A percentile compares a stretch with the other conserved stretches of the same genome.
phyloP scores from a whole-genome alignment of 768 basidiomycete species.

The Tylopilus plumbeoviolaceoides region DNA sequence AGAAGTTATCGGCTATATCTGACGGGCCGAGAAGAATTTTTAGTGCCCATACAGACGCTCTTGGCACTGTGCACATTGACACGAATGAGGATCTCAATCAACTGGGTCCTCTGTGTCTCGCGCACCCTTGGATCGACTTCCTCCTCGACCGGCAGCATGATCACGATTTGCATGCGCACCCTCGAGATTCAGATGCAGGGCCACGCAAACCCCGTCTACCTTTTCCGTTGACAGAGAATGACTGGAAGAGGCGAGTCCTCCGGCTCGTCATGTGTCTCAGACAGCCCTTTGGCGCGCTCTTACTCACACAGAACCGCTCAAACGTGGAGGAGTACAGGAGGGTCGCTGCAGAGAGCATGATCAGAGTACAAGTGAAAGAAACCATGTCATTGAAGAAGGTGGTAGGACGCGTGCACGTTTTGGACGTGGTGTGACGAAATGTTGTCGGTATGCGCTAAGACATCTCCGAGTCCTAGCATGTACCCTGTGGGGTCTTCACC shows the following conservation, averaged over 20 bases:
- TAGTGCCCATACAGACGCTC: background rate
- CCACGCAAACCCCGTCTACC: too few relatives aligned
- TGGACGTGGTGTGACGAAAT: background rate
- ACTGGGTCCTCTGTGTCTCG: background rate
- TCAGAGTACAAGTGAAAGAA: background rate
- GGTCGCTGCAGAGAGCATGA: background rate
- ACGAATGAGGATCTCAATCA: background rate
- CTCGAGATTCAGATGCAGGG: too few relatives aligned
- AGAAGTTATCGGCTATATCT: background rate
- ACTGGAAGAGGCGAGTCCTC: background rate
- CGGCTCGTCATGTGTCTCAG: background rate
- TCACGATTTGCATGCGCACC: too few relatives aligned
- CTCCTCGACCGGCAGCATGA: slow-evolving; percentile 3
- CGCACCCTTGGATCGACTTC: slow-evolving; percentile 11
- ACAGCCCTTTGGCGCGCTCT: background rate
- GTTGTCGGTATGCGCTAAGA: too few relatives aligned
- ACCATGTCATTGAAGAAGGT: background rate
- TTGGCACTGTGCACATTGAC: slow-evolving; percentile 8
- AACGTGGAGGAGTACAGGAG: background rate
- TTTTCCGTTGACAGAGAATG: background rate
- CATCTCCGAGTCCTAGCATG: too few relatives aligned
- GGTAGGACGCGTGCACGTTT: background rate
- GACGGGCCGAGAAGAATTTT: background rate
- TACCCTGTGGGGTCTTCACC: too few relatives aligned
- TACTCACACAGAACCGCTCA: background rate